Base-by-base conservation (phyloP, 208 protist species). In the Acanthamoeba castellanii region DNA sequence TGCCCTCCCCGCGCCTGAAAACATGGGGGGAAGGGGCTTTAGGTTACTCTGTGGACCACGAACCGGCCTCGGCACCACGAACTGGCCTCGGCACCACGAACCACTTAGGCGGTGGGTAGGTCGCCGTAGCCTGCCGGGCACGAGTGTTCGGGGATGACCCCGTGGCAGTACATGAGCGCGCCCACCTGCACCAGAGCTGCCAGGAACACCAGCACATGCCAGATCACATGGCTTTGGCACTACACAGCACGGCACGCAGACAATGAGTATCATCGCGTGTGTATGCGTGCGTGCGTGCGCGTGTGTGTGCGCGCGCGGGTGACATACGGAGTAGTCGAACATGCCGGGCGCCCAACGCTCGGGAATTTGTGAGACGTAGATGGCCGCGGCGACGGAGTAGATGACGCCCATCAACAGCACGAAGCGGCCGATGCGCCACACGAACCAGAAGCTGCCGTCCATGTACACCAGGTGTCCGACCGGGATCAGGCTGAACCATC, bases 361-460 rank as follows among this genome's bases (percentile, higher is more conserved):
- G 55, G 82, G 82, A 27, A 89, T 37, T n/a, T 66, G 82, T 1
- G 82, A 68, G 1, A 89, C 82, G 82, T 89, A 89, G 45, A 89
- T 25, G 50, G 50, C 55, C 1, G 82, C 82, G 55, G 30, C 82
- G 55, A 89, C 42, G 50, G 82, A 68, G 82, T 89, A 89, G 42
- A 89, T 30, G 82, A 89, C 32, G 82, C 82, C 82, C 82, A 89
- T 89, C 52, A 89, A 16, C 52, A 89, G 82, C 82, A 68, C 82
- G 22, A 57, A 68, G 3, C 82, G 55, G 45, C 52, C 82, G 13
- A 89, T 45, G 27, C 52, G 52, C 52, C 45, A 89, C 50, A 89
- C 82, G 52, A 66, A 68, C 45, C 16, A 55, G 14, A 89, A 14
- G 82, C 18, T 81, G 25, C 82, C 82, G 55, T 89, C 55, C 52